Evolutionary conservation across 768 basidiomycete species (phyloP), one percentile per base, ranked within the genome.

Genomic region (Fibroporia radiculosa): DNA sequence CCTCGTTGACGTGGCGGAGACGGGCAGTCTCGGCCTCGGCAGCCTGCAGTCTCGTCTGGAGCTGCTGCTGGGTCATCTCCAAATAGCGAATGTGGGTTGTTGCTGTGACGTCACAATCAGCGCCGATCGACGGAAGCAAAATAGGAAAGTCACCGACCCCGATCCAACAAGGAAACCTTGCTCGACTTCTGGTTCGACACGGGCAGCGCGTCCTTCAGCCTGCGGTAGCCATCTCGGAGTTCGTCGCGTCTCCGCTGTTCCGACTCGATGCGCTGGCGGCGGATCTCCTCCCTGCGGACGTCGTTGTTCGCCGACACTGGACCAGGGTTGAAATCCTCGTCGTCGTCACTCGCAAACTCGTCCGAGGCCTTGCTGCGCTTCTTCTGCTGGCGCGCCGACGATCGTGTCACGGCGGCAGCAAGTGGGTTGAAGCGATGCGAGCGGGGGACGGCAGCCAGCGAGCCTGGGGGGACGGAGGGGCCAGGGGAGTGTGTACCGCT

Each of bases 181-280:
- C 84, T 89, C 8, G 87, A 82, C 73, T 92, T 89, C 74, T 93
- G 89, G 71, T 90, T 92, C 37, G 84, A 86, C 48, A 82, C 73
- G 23, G 92, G 92, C 55, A 95, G 81, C 45, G 82, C 84, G 57
- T 90, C 85, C 77, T 90, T 91, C 69, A 95, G 81, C 47, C 84
- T 78, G 56, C 82, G 78, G 67, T 93, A 95, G 48, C 89, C 91
- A 46, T 95, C 91, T 45, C 92, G 74, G 61, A 95, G 85, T 67
- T 95, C 92, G 57, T 93, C 90, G 29, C 92, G 80, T 54, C 92
- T 77, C 54, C 90, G 74, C 72, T 93, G 87, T 71, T 92, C 89
- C 20, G 88, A 90, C 73, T 92, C 89, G 70, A 92, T 92, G 66
- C 89, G 86, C 70, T 91, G 88, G 61, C 81, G 80, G 62, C 89